phyloP scores from a whole-genome alignment of 1,139 yeast genomes.

The Hyphopichia fennica region DNA sequence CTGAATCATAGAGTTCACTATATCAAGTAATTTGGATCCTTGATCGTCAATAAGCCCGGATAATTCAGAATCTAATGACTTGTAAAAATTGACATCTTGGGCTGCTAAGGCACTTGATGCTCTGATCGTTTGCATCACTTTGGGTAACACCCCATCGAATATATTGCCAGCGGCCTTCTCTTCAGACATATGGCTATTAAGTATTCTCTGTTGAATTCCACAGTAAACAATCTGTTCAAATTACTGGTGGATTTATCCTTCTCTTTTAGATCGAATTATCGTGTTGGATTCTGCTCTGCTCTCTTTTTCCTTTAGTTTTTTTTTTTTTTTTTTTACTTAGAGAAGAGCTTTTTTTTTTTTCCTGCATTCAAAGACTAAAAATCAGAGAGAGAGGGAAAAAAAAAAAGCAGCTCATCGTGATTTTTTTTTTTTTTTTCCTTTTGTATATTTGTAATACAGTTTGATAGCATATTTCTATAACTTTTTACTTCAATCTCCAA shows the following conservation, averaged over 20 bases:
- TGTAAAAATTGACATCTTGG: constrained; percentile 76
- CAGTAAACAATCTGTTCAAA: no score
- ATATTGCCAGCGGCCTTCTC: constrained; percentile 2
- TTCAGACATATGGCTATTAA: background rate
- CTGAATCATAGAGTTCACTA: constrained; percentile 54
- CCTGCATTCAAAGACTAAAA: background rate
- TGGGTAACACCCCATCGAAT: constrained; percentile 34
- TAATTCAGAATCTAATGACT: constrained; percentile 60
- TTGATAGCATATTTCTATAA: background rate
- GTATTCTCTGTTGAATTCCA: no score
- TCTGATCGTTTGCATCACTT: constrained; percentile 58
- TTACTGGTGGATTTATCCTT: no score
- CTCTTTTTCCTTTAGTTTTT: background rate
- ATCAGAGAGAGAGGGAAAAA: background rate
- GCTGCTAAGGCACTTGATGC: constrained; percentile 73
- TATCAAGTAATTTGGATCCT: constrained; percentile 44
- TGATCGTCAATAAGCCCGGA: constrained; percentile 42
- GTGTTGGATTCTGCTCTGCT: background rate
- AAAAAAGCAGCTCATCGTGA: background rate
- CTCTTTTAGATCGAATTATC: no score
- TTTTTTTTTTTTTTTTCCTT: background rate
- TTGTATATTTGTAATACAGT: background rate
- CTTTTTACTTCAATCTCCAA: background rate
- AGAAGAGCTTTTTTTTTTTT: background rate
- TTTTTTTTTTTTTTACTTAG: background rate